Percentiles rank a stretch among this genome's conserved stretches.
Evolutionary conservation across 495 filamentous ascomycete genomes (phyloP).

Genomic region (Xylaria cubensis): DNA sequence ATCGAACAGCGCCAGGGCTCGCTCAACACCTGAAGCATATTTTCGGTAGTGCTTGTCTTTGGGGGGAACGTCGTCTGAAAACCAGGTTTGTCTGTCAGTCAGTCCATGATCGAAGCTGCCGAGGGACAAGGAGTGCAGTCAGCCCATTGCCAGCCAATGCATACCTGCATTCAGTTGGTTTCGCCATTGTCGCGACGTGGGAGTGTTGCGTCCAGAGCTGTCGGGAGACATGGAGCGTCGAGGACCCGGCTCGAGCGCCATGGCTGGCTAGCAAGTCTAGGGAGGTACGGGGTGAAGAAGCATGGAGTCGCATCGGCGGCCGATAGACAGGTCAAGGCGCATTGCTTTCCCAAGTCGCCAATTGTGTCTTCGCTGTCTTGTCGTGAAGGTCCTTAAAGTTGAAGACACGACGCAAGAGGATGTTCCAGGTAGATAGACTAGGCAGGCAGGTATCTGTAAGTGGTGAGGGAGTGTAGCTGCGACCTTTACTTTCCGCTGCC

Average conservation of each 20-base stretch:
- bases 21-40: slow-evolving; percentile 87
- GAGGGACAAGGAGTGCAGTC: slow-evolving; percentile 1
- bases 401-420: slow-evolving; percentile 18
- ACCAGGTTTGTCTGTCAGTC: slow-evolving; percentile 33
- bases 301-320: slow-evolving; percentile 37
- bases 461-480: not conserved
- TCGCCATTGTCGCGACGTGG: slow-evolving; percentile 66
- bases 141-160: slow-evolving; percentile 14
- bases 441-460: not conserved
- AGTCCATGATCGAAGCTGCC: not conserved
- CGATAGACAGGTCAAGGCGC: slow-evolving; percentile 31
- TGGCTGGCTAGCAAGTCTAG: slow-evolving; percentile 48
- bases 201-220: slow-evolving; percentile 77
- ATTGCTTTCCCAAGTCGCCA: slow-evolving; percentile 34
- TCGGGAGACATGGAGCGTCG: slow-evolving; percentile 75
- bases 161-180: slow-evolving; percentile 59
- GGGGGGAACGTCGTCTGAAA: slow-evolving; percentile 66
- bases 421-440: slow-evolving; percentile 6
- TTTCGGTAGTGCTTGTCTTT: slow-evolving; percentile 92
- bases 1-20: slow-evolving; percentile 90
- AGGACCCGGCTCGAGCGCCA: slow-evolving; percentile 74
- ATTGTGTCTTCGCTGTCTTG: slow-evolving; percentile 16
- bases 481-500: not conserved
- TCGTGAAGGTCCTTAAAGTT: not conserved
- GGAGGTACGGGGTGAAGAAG: slow-evolving; percentile 37